Evolutionary conservation across 2,329 filamentous ascomycete species (phyloP), one percentile per base, ranked within the genome.

Genomic region (Magnaporthiopsis poae): DNA sequence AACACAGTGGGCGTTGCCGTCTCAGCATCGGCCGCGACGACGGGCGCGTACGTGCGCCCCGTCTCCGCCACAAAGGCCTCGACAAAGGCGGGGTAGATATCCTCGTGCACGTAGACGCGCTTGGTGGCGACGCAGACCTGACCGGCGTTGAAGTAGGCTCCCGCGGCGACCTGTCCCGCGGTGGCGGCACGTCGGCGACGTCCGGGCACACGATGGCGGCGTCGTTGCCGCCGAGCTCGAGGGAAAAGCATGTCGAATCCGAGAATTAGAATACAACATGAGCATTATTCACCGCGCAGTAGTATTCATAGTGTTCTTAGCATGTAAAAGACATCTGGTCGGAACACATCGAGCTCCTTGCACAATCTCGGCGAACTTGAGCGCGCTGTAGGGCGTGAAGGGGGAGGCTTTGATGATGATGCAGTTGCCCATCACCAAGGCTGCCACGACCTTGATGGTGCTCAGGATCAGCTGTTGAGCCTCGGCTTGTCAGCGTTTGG

Each of bases 351-450:
- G n/a, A n/a, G n/a, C n/a, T n/a, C n/a, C n/a, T n/a, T n/a, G n/a
- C n/a, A n/a, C n/a, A n/a, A n/a, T n/a, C 71, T 86, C 83, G 66
- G 75, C 78, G 67, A 84, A 77, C 68, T 85, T 85, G 65, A 86
- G 74, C 36, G 78, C 78, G 61, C 78, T 75, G 73, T 81, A 84
- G 8, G 80, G 84, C 39, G 82, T 86, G 75, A 80, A 86, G 59
- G 79, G 85, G 0, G 84, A 87, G 0, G 85, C 83, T 71, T 85
- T 85, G 68, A 86, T 79, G 69, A 86, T 85, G 27, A 86, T 75
- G 5, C 78, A 76, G 72, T 85, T 85, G 15, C 84, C 84, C 0
- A 83, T 82, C 13, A 83, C 73, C 1, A 86, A 71, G 1, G 83
- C 80, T 0, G 82, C 76, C 1, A 74, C 77, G 29, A 86, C 76